Evolutionary conservation across 2,329 filamentous ascomycete genomes (phyloP), one percentile per base, ranked within the genome.

Genomic region (Colletotrichum sp.): DNA sequence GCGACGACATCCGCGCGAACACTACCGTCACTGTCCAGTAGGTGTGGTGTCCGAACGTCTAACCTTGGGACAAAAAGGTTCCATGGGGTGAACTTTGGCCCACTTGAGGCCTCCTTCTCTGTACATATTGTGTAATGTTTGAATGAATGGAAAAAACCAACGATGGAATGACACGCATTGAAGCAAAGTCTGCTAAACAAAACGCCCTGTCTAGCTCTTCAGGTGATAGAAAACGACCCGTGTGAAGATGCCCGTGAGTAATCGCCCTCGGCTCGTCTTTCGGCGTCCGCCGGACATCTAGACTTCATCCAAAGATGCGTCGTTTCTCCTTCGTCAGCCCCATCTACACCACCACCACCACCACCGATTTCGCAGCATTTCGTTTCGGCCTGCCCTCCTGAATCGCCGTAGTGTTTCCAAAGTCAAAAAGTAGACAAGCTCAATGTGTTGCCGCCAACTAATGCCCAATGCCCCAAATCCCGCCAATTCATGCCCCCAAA

Each of bases 1-100:
- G 91, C 78, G 84, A 85, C 71, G 89, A 92, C 81, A 81, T 93
- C 71, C 88, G 88, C 77, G 86, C 85, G 0, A 92, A 91, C 79
- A 87, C 87, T 39, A 93, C 89, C 3, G 87, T 93, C 61, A 90
- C 87, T 7, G 90, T 93, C 18, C 60, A 85, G 77, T 79, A 26
- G 21, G 16, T 48, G 8, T 32, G 28, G 36, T 24, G 36, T 32
- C 7, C 8, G 39, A 36, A 69, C n/a, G 2, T 10, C 24, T 2
- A 39, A 30, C 10, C 7, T 18, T 1, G 26, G 10, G 36, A 10
- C 6, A 24, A 14, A 43, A 34, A 60, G 24, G 10, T 24, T 39
- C 34, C n/a, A 30, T 34, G 43, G 9, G 4, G 52, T 6, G 43
- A n/a, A 13, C 24, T 61, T 28, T 10, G 43, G 65, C 24, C 70